Conservation (phyloP, 371 early-diverging fungal genomes). For the Mucor racemosus region DNA sequence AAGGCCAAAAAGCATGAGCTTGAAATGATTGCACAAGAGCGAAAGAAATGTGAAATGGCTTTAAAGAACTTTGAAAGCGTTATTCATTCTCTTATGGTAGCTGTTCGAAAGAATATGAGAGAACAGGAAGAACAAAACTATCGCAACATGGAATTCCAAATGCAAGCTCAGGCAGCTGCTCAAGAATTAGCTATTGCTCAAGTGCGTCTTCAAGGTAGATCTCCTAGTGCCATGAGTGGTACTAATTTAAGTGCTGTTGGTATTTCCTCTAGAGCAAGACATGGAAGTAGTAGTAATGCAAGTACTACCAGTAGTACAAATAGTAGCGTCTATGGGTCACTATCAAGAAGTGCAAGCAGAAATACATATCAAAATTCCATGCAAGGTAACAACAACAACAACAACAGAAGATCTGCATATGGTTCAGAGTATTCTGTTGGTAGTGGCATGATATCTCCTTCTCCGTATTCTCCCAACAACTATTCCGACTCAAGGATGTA, state of each 20-base stretch:
- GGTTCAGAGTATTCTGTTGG: neutral
- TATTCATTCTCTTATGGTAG: slow-evolving; percentile 27
- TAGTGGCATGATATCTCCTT: neutral
- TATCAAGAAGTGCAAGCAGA: slow-evolving; percentile 3
- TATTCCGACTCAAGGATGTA: slow-evolving; percentile 7
- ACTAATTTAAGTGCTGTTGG: slow-evolving; percentile 21
- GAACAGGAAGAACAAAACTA: slow-evolving; percentile 26
- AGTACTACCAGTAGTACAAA: slow-evolving; percentile 25
- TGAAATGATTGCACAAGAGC: slow-evolving; percentile 38
- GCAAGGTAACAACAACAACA: neutral
- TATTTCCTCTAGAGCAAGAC: neutral
- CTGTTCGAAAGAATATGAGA: slow-evolving; percentile 30
- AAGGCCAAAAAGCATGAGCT: slow-evolving; percentile 34
- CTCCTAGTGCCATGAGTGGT: neutral
- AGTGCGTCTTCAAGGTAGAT: slow-evolving; percentile 26
- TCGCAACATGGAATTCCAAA: slow-evolving; percentile 25
- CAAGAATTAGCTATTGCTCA: slow-evolving; percentile 39
- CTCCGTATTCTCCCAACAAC: neutral
- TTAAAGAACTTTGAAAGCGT: slow-evolving; percentile 33
- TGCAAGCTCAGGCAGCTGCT: slow-evolving; percentile 34
- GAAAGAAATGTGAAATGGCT: slow-evolving; percentile 30
- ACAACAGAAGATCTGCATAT: neutral
- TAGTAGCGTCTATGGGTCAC: slow-evolving; percentile 11
- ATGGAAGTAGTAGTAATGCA: slow-evolving; percentile 15
- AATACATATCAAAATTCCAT: neutral